Conservation (phyloP, 768 basidiomycete species). For the Mycena galericulata region DNA sequence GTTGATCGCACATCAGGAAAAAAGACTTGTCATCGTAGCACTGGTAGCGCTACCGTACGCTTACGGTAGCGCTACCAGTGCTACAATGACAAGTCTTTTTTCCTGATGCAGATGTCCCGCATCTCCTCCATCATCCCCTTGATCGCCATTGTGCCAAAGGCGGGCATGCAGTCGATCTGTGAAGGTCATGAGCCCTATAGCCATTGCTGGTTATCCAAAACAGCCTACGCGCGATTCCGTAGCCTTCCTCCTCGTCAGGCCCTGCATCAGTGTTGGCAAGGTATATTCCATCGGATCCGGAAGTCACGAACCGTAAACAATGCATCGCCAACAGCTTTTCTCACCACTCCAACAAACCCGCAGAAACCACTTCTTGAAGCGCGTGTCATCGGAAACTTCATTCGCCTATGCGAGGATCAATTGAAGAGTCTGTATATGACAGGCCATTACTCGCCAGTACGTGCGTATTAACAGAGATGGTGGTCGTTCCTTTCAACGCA, state of each 20-base stretch:
- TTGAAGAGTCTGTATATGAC: no score
- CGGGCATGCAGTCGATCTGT: conserved; percentile 48
- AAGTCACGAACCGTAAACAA: conserved; percentile 54
- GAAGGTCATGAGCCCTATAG: neutral
- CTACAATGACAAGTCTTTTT: no score
- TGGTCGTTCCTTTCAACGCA: no score
- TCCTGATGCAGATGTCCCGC: conserved; percentile 57
- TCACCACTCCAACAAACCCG: conserved; percentile 46
- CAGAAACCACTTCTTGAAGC: conserved; percentile 54
- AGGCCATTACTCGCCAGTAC: no score
- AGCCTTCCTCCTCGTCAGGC: conserved; percentile 15
- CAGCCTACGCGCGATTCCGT: conserved; percentile 14
- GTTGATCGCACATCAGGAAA: conserved; percentile 56
- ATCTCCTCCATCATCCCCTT: conserved; percentile 62
- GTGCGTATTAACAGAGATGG: no score
- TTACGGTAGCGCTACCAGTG: no score
- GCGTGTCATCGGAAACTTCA: conserved; percentile 56
- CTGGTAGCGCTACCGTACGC: no score
- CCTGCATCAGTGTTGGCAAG: neutral
- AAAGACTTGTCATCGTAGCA: no score
- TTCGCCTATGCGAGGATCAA: conserved; percentile 51
- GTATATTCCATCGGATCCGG: no score
- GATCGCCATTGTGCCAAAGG: conserved; percentile 55
- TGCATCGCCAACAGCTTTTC: conserved; percentile 54
- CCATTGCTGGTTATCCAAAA: neutral